Evolutionary conservation across 1,284 basidiomycete species (phyloP).

Genomic region (Sanghuangporus sanghuang): DNA sequence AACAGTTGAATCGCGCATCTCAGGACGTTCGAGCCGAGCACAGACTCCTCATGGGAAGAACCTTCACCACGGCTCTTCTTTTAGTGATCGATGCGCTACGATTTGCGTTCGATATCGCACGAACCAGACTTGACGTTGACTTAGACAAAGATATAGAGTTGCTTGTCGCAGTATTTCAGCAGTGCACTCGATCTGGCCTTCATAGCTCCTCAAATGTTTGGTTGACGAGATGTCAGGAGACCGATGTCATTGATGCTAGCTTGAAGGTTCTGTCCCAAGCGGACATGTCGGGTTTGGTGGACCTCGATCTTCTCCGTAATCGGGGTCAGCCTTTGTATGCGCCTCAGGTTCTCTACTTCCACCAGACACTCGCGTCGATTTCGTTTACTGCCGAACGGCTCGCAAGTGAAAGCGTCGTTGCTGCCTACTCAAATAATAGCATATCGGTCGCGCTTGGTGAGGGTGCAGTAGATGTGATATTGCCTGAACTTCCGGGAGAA

Average conservation of each 20-base stretch:
- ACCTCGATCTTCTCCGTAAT: slow-evolving; percentile 52
- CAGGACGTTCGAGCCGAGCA: slow-evolving; percentile 50
- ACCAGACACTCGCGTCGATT: slow-evolving; percentile 79
- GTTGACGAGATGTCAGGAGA: slow-evolving; percentile 79
- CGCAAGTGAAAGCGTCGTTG: slow-evolving; percentile 77
- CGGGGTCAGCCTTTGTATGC: slow-evolving; percentile 66
- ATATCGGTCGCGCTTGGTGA: slow-evolving; percentile 72
- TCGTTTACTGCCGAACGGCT: slow-evolving; percentile 78
- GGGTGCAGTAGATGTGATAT: slow-evolving; percentile 63
- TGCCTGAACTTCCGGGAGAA: slow-evolving; percentile 66
- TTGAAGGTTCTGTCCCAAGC: slow-evolving; percentile 70
- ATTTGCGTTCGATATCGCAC: slow-evolving; percentile 62
- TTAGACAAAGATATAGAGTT: slow-evolving; percentile 78
- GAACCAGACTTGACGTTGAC: slow-evolving; percentile 51
- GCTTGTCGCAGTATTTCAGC: slow-evolving; percentile 76
- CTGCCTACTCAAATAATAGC: slow-evolving; percentile 80
- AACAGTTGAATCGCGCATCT: slow-evolving; percentile 47
- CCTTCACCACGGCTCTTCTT: slow-evolving; percentile 58
- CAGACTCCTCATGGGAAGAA: slow-evolving; percentile 48
- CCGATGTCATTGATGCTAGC: slow-evolving; percentile 72
- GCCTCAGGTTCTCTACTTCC: slow-evolving; percentile 75
- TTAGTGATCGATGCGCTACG: slow-evolving; percentile 68
- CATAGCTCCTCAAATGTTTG: slow-evolving; percentile 63
- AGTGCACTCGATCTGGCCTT: slow-evolving; percentile 66
- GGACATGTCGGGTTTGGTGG: slow-evolving; percentile 64